phyloP scores from a whole-genome alignment of 164 flowering plant species.

The Vitis rupestris region DNA sequence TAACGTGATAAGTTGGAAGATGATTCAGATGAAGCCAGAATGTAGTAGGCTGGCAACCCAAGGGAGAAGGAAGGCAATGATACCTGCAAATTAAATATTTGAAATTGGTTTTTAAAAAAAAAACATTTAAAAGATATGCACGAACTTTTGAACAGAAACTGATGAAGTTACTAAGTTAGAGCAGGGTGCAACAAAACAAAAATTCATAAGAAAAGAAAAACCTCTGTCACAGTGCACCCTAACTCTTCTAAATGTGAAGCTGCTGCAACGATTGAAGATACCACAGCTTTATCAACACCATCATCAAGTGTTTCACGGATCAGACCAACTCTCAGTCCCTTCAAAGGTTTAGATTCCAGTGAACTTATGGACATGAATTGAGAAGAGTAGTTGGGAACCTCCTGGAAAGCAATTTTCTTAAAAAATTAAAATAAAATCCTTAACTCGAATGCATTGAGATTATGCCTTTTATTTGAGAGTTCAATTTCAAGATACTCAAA shows the following conservation, averaged over 20 bases:
- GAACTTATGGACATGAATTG: slow-evolving; percentile 38
- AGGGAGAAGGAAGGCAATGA: slow-evolving; percentile 94
- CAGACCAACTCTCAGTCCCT: slow-evolving; percentile 82
- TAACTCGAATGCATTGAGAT: neutral
- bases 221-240: slow-evolving; percentile 85
- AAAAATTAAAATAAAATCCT: neutral
- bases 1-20: slow-evolving; percentile 95
- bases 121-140: neutral
- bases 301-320: slow-evolving; percentile 82
- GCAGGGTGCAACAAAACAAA: neutral
- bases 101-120: neutral
- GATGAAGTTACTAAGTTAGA: neutral
- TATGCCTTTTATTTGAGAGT: neutral
- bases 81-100: slow-evolving; percentile 46
- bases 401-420: slow-evolving; percentile 43
- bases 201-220: slow-evolving; percentile 15
- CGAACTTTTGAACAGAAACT: neutral
- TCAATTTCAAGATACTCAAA: neutral
- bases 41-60: slow-evolving; percentile 93
- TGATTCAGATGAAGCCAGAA: slow-evolving; percentile 90
- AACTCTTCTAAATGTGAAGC: slow-evolving; percentile 77
- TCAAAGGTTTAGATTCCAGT: slow-evolving; percentile 71
- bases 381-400: slow-evolving; percentile 70
- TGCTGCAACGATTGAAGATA: slow-evolving; percentile 66
- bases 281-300: slow-evolving; percentile 73